Conservation (phyloP, 352 stramenopile species). For the Phytophthora multivora region DNA sequence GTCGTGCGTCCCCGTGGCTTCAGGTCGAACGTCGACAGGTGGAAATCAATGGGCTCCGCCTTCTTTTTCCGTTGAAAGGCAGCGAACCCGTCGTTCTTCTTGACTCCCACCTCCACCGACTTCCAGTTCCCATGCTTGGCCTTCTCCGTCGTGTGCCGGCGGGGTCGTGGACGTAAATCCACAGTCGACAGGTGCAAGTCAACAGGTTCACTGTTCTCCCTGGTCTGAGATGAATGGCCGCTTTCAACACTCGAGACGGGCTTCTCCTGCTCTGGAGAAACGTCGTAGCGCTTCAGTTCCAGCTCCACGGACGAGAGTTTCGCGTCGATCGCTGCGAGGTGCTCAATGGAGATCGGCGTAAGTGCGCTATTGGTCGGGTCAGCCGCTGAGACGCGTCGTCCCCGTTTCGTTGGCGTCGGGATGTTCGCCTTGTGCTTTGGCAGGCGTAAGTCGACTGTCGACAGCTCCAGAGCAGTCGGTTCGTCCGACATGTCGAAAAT, state of each 20-base stretch:
- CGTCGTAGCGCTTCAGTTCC: conserved; percentile 22
- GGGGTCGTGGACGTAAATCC: conserved; percentile 12
- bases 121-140: background rate
- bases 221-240: background rate
- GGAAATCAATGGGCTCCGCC: conserved; percentile 28
- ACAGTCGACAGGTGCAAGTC: conserved; percentile 27
- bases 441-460: conserved; percentile 18
- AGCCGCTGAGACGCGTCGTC: conserved; percentile 10
- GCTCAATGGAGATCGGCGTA: conserved; percentile 21
- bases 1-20: conserved; percentile 13
- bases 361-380: conserved; percentile 13
- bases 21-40: conserved; percentile 37
- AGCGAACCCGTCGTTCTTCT: background rate
- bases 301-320: conserved; percentile 27
- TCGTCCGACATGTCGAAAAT: conserved; percentile 15
- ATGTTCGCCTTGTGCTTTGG: conserved; percentile 25
- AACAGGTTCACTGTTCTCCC: conserved; percentile 5
- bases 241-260: background rate
- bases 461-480: conserved; percentile 11
- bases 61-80: conserved; percentile 18
- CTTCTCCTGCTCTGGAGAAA: background rate
- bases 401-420: conserved; percentile 9
- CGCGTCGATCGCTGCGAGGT: conserved; percentile 23
- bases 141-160: conserved; percentile 23
- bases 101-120: background rate